Percentiles rank a stretch among this genome's conserved stretches.
These are phyloP conservation scores for Solanum habrochaites DNA, from an alignment of 257 asterid species.

Conservation along the genomic window DNA sequence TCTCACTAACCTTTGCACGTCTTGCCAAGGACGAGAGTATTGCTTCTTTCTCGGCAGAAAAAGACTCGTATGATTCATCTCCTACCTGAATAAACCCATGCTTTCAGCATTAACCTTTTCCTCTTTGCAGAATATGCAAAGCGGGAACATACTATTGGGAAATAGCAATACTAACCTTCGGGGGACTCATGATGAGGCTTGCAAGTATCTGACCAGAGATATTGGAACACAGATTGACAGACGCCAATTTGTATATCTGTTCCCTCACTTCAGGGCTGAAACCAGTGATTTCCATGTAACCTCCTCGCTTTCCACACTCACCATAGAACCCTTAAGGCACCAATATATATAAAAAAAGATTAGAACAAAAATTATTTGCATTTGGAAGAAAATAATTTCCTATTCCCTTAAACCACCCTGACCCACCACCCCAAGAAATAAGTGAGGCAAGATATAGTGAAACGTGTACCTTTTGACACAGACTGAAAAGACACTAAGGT, in stretches of 20 bases:
- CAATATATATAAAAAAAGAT: background rate
- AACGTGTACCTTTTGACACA: slow-evolving; percentile 68
- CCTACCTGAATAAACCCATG: slow-evolving; percentile 49
- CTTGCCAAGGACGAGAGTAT: slow-evolving; percentile 72
- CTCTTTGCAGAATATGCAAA: background rate
- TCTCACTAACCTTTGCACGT: slow-evolving; percentile 77
- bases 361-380: background rate
- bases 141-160: background rate
- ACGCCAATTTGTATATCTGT: slow-evolving; percentile 89
- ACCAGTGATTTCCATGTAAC: slow-evolving; percentile 96
- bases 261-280: slow-evolving; percentile 77
- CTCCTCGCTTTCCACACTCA: slow-evolving; percentile 97
- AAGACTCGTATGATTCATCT: slow-evolving; percentile 86
- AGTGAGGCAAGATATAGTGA: background rate
- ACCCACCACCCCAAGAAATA: background rate
- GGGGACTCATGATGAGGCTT: slow-evolving; percentile 91
- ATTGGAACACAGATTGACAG: slow-evolving; percentile 89
- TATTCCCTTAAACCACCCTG: background rate
- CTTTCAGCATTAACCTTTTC: background rate
- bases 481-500: slow-evolving; percentile 87
- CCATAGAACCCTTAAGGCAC: slow-evolving; percentile 66
- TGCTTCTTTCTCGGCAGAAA: slow-evolving; percentile 66
- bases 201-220: slow-evolving; percentile 96
- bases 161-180: slow-evolving; percentile 40
- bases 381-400: background rate